Evolutionary conservation across 2,329 filamentous ascomycete genomes (phyloP).

Genomic region (Neopestalotiopsis sp.): DNA sequence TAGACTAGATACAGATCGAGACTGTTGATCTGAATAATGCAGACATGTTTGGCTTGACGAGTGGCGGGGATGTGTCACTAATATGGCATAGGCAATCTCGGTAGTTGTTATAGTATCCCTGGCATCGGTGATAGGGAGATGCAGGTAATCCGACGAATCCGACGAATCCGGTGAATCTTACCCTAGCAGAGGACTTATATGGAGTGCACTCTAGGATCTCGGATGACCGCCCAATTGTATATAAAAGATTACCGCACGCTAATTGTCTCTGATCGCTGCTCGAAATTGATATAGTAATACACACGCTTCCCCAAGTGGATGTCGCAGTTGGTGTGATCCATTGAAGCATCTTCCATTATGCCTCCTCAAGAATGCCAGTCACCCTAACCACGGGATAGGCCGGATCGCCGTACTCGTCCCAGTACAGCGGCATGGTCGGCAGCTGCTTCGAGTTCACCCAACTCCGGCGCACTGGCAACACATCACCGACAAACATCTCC

Average conservation of each 20-base stretch:
- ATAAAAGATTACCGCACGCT: background rate
- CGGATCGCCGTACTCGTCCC: slow-evolving; percentile 24
- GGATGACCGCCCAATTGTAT: background rate
- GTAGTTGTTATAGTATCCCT: no score
- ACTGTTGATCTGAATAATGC: background rate
- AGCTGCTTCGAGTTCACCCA: background rate
- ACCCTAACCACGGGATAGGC: slow-evolving; percentile 23
- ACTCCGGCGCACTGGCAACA: slow-evolving; percentile 22
- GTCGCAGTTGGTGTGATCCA: no score
- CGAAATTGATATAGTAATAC: slow-evolving; percentile 16
- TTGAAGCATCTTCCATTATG: background rate
- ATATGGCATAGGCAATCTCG: no score
- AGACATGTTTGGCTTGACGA: no score
- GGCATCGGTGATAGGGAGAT: no score
- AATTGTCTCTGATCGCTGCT: background rate
- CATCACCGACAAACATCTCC: slow-evolving; percentile 30
- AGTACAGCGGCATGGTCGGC: slow-evolving; percentile 26
- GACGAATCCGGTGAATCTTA: no score
- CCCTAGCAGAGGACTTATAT: background rate
- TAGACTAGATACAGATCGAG: background rate
- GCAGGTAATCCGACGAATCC: no score
- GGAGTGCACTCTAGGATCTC: background rate
- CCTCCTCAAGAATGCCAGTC: slow-evolving; percentile 8
- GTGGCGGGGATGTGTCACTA: no score
- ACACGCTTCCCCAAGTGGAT: slow-evolving; percentile 33